phyloP scores from a whole-genome alignment of 305 asterid species.

The Fraxinus latifolia region DNA sequence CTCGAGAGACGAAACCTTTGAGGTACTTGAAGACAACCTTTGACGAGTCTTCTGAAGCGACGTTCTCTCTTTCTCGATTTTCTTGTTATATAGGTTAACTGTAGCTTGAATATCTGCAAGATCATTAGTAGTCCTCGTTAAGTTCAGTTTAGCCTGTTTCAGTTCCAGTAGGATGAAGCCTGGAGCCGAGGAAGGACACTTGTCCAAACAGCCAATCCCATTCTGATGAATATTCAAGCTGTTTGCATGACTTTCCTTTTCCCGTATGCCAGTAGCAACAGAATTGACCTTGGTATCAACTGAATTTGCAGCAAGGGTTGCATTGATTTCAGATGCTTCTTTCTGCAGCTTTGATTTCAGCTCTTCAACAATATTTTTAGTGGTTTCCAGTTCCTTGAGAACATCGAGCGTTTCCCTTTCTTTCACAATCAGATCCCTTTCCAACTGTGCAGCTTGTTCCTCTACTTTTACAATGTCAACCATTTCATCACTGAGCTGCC shows the following conservation, averaged over 20 bases:
- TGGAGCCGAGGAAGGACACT: slow-evolving; percentile 58
- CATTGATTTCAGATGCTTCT: slow-evolving; percentile 46
- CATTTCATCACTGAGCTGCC: slow-evolving; percentile 36
- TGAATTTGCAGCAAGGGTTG: slow-evolving; percentile 28
- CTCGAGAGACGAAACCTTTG: slow-evolving; percentile 52
- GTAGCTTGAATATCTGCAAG: slow-evolving; percentile 76
- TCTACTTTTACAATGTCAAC: slow-evolving; percentile 54
- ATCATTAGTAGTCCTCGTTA: slow-evolving; percentile 61
- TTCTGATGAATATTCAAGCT: not conserved
- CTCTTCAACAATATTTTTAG: slow-evolving; percentile 64
- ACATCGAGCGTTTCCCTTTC: slow-evolving; percentile 83
- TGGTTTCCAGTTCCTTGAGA: slow-evolving; percentile 67
- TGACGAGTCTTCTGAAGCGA: slow-evolving; percentile 74
- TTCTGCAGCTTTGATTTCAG: slow-evolving; percentile 61
- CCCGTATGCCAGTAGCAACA: slow-evolving; percentile 9
- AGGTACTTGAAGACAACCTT: slow-evolving; percentile 53
- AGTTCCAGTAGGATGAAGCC: slow-evolving; percentile 65
- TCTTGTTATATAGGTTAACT: slow-evolving; percentile 61
- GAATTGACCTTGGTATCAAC: slow-evolving; percentile 14
- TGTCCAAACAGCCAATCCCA: slow-evolving; percentile 22
- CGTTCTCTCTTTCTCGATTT: slow-evolving; percentile 71
- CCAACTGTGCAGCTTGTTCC: slow-evolving; percentile 68
- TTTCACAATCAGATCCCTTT: slow-evolving; percentile 56
- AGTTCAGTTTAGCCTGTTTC: slow-evolving; percentile 75
- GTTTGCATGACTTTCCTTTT: slow-evolving; percentile 17